Base-by-base conservation (phyloP, 352 stramenopile species). In the Halophytophthora polymorphica region DNA sequence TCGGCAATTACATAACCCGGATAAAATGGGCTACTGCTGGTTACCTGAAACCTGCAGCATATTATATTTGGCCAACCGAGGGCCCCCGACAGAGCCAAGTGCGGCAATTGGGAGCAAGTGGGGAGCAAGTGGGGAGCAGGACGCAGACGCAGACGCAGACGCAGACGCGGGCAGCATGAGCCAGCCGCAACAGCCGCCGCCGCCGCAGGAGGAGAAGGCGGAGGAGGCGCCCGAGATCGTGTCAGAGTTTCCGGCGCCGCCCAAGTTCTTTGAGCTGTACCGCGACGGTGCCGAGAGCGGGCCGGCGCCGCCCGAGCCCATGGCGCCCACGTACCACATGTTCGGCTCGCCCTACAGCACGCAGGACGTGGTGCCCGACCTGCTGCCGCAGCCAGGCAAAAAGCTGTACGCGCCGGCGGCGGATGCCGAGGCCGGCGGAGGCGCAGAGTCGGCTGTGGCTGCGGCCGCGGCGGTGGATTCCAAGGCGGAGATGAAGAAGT, bases 261-360 rank as follows among this genome's bases (percentile, higher is more conserved):
- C 83, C 41, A 77, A 71, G 41, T 91, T 90, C 73, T 88, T 93
- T 47, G 55, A 49, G 53, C 63, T 93, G 28, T 93, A 93, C 58
- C 53, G 59, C 14, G 78, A 88, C 0, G 80, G 79, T 12, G 49
- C 49, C 7, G 69, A 71, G 34, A 55, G 45, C 37, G 80, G 80
- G 0, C 83, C 83, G 18, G 43, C 69, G 34, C 83, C 83, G 23
- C 83, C 83, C 1, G 60, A 78, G 55, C 76, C 80, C 36, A 87
- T 93, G 69, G 72, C 70, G 39, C 83, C 83, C 37, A 86, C 73
- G 51, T 93, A 93, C 45, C 80, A 93, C 73, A 89, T 90, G 71
- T 93, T 93, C 50, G 83, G 83, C 35, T 87, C 78, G 40, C 80
- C 83, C 6, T 93, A 83, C 66, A 89, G 77, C 62, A 93, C 83